Base-by-base conservation (phyloP, 73 alveolate genomes). In the Blepharisma stoltei region DNA sequence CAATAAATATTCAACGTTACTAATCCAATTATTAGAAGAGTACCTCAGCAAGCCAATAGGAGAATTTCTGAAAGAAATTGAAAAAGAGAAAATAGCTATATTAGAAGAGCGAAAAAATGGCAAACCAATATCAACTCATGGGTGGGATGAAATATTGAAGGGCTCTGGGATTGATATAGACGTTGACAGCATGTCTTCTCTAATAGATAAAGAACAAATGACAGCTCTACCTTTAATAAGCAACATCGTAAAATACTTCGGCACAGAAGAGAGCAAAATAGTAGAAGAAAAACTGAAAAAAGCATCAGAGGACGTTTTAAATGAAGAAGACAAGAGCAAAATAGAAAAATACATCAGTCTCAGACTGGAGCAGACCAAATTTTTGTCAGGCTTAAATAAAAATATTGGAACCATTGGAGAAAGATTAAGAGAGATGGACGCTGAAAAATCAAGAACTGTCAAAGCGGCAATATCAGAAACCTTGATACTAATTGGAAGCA, bases 91-190 rank as follows among this genome's bases (percentile, higher is more conserved):
- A 60, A 14, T 14, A 18, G 14, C 2, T 60, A 9, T 60, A 9
- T 25, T 60, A 14, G 73, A n/a, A n/a, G 5, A 25, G 73, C 38
- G 73, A 18, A 60, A 25, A 60, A 47, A 14, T 2, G 23, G 14
- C 5, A 60, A 60, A 60, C 46, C 4, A 14, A 1, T 20, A 18
- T 18, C 37, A 14, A 60, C 73, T 9, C 3, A 14, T 8, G 18
- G 18, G 11, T 60, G 73, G 73, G 73, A 14, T 1, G 73, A 60
- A 1, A 60, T 60, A 14, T 5, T 60, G 2, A 60, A 60, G 4
- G 23, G 73, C 46, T 9, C n/a, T 14, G 73, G 73, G 23, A 1
- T 60, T 60, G 73, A 60, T 25, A 9, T 60, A 25, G 73, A 60
- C 45, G 18, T 14, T 18, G 73, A 25, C n/a, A 60, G 18, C 23